Evolutionary conservation across 495 filamentous ascomycete species (phyloP), one percentile per base, ranked within the genome.

Genomic region (Penicillium argentinense): DNA sequence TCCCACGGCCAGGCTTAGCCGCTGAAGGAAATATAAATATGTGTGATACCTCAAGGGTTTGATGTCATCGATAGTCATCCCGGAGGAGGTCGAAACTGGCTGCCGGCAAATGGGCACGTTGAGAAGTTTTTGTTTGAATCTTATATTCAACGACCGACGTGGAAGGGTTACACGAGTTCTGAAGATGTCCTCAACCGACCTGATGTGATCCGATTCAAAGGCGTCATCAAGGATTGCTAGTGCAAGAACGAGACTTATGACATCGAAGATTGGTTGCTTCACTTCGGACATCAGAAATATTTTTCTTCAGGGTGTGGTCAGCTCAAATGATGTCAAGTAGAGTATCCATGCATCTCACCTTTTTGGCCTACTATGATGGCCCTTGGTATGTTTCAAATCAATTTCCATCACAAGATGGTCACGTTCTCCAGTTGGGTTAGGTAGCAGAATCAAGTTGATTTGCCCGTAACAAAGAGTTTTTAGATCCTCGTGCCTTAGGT

Each of bases 381-480:
- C 49, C 23, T 56, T 56, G 4, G 49, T 54, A 45, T 54, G n/a
- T 26, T 51, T 39, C 6, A 53, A 39, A 25, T 30, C 34, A 17
- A 56, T 27, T 53, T 54, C 49, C n/a, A 47, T 52, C 1, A 43
- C 18, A 30, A 54, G 27, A 19, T 54, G 25, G 21, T 53, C 50
- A 18, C 49, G 40, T 3, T 16, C 14, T 1, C 53, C 41, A n/a
- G 28, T 17, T 25, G 53, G 53, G 14, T 54, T 56, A 6, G 42
- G 53, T 13, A 53, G 36, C 8, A 54, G 19, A 39, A 52, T 23
- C 17, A 56, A 44, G 18, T 28, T 56, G n/a, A 56, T 42, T 12
- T 56, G 12, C 12, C 28, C 21, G 27, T 56, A 56, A 28, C 42
- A 56, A 19, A 56, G 32, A n/a, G 41, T 53, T 38, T 54, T 52